Base-by-base conservation (phyloP, 2,329 filamentous ascomycete species). In the Dryadomyces quercivorus region DNA sequence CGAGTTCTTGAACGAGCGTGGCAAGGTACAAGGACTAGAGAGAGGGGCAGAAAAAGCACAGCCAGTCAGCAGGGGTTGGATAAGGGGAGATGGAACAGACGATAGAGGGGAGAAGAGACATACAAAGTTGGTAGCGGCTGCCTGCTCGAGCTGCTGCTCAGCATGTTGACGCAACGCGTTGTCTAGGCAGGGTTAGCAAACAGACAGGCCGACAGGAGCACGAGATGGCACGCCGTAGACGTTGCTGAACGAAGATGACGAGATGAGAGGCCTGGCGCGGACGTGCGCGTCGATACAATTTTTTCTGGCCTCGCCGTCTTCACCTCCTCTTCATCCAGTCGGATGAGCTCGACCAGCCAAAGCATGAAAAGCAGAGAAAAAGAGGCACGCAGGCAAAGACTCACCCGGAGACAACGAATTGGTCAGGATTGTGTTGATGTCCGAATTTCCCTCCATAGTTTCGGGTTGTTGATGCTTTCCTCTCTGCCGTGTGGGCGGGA, bases 361-460 rank as follows among this genome's bases (percentile, higher is more conserved):
- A 16, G 49, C 10, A 22, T 38, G 31, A 36, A 47, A 54, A 13
- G 34, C 31, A 51, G 53, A 48, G 55, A 49, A 51, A 48, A 51
- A 52, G 42, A 44, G 53, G 53, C 57, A 48, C 20, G 51, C 52
- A 57, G 57, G 3, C 44, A 50, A 51, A 43, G 61, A 72, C 86
- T 71, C 76, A 97, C 93, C 92, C 69, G 91, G 80, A 68, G 91
- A 94, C 75, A 97, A 84, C 72, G 93, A 97, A 77, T 91, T 92
- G 74, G 89, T 84, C 78, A 98, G 86, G 77, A 98, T 92, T 76
- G 90, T 86, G 78, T 92, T 95, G 77, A 97, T 94, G 77, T 97
- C 89, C 86, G 94, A 75, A 67, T 65, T 91, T 76, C 76, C 80
- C 72, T 78, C 80, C 78, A 81, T 89, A 71, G 67, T 76, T 70